Evolutionary conservation across 345 rosid species (phyloP).

Genomic region (Cardiospermum halicacabum): DNA sequence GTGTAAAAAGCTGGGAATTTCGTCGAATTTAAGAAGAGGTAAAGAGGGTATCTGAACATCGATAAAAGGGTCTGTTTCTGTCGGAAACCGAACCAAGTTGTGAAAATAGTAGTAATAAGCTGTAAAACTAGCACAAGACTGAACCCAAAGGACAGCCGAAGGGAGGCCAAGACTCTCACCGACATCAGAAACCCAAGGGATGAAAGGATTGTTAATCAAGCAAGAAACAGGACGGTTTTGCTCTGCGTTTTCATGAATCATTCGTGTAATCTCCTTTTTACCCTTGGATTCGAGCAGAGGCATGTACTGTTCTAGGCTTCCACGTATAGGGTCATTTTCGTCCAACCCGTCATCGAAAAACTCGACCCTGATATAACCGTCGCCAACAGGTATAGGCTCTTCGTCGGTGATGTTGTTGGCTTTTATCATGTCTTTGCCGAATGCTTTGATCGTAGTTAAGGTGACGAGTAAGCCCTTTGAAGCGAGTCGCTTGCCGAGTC

Average conservation of each 20-base stretch:
- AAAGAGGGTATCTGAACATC: slow-evolving; percentile 65
- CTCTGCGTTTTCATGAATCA: slow-evolving; percentile 43
- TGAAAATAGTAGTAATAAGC: slow-evolving; percentile 63
- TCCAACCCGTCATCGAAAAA: slow-evolving; percentile 64
- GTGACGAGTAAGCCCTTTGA: slow-evolving; percentile 78
- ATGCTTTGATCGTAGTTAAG: slow-evolving; percentile 41
- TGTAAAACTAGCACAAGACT: slow-evolving; percentile 72
- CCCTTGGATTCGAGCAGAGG: slow-evolving; percentile 51
- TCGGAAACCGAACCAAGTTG: slow-evolving; percentile 51
- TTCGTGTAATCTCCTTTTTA: slow-evolving; percentile 35
- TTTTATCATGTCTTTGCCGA: slow-evolving; percentile 50
- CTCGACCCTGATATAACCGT: slow-evolving; percentile 62
- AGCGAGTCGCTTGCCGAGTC: slow-evolving; percentile 74
- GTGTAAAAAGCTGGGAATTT: slow-evolving; percentile 71
- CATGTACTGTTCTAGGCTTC: slow-evolving; percentile 31
- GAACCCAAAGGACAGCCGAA: slow-evolving; percentile 89
- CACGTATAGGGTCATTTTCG: slow-evolving; percentile 44
- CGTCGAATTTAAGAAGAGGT: slow-evolving; percentile 68
- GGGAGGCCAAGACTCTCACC: slow-evolving; percentile 67
- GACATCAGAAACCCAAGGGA: slow-evolving; percentile 81
- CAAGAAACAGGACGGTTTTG: slow-evolving; percentile 67
- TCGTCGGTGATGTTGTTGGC: slow-evolving; percentile 38
- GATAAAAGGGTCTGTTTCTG: slow-evolving; percentile 38
- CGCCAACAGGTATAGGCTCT: slow-evolving; percentile 51
- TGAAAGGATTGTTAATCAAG: slow-evolving; percentile 76